Conservation (phyloP, 2,329 filamentous ascomycete species). For the Scedosporium minutisporum region DNA sequence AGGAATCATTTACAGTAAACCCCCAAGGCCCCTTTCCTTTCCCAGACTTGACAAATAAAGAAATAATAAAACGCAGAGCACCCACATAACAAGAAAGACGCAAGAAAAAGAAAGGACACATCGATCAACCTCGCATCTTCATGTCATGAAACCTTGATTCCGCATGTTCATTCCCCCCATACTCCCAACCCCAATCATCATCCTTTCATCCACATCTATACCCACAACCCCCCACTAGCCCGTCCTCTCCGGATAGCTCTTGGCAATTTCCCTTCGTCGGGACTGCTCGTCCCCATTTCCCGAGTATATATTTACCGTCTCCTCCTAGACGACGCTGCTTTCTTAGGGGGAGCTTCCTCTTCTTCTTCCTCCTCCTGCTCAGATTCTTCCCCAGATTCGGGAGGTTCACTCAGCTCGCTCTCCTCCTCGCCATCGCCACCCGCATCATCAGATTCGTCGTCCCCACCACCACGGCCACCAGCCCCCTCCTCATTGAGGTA, state of each 20-base stretch:
- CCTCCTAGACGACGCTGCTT: neutral
- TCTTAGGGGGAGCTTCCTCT: neutral
- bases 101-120: neutral
- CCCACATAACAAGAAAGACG: neutral
- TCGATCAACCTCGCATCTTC: neutral
- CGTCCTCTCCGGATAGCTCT: too few species aligned
- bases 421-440: slow-evolving; percentile 3
- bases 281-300: too few species aligned
- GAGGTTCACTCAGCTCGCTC: slow-evolving; percentile 1
- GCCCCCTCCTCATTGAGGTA: slow-evolving; percentile 27
- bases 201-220: neutral
- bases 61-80: neutral
- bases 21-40: neutral
- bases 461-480: slow-evolving; percentile 11
- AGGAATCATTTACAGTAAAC: neutral
- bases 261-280: too few species aligned
- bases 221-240: too few species aligned
- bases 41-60: neutral
- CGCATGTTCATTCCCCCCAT: neutral
- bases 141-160: neutral
- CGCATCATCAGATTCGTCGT: slow-evolving; percentile 11
- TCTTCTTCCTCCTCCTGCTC: too few species aligned
- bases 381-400: neutral
- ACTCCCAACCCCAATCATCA: neutral
- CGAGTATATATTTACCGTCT: neutral